Conservation (phyloP, 1,139 yeast species). For the Saccharomyces hybrid region DNA sequence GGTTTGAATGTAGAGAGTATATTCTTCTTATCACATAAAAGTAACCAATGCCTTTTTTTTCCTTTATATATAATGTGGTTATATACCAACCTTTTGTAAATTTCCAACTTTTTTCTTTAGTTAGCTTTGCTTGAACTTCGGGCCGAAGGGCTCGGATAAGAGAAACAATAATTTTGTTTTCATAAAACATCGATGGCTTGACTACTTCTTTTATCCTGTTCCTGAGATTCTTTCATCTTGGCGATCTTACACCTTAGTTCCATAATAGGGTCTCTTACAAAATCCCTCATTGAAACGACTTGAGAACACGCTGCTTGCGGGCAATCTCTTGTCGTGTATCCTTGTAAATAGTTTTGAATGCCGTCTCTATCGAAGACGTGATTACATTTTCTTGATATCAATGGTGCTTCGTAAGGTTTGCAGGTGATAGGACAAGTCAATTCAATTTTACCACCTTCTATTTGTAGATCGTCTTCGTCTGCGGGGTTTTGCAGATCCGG, state of each 20-base stretch:
- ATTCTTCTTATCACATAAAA: not conserved
- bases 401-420: slow-evolving; percentile 45
- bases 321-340: slow-evolving; percentile 17
- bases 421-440: slow-evolving; percentile 60
- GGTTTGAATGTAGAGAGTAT: not conserved
- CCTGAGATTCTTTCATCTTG: slow-evolving; percentile 3
- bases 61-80: not conserved
- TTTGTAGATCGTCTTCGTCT: slow-evolving; percentile 52
- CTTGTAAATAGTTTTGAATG: slow-evolving; percentile 29
- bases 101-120: not conserved
- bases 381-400: slow-evolving; percentile 45
- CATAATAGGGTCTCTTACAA: slow-evolving; percentile 27
- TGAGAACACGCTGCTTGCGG: slow-evolving; percentile 30
- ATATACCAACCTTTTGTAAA: not conserved
- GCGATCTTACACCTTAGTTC: slow-evolving; percentile 22
- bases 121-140: not conserved
- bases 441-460: slow-evolving; percentile 62
- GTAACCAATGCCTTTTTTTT: not conserved
- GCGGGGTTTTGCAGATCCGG: slow-evolving; percentile 11
- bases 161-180: not conserved
- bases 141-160: not conserved
- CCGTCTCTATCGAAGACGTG: slow-evolving; percentile 54
- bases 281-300: slow-evolving; percentile 18
- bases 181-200: slow-evolving; percentile 2
- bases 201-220: slow-evolving; percentile 2